Conservation (phyloP, 495 filamentous ascomycete genomes). For the Rostrohypoxylon terebratum region DNA sequence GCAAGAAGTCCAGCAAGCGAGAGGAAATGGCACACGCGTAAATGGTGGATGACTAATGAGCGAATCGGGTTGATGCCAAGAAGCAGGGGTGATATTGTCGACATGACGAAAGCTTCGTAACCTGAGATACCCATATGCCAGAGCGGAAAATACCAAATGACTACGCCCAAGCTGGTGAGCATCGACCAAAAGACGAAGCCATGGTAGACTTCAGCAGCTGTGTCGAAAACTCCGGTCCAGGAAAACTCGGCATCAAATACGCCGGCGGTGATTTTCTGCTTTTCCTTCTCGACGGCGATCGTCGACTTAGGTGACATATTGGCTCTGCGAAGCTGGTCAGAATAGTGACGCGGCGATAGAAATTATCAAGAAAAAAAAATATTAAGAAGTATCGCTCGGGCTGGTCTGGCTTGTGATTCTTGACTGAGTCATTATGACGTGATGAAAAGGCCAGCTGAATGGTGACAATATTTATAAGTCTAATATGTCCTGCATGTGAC, state of each 20-base stretch:
- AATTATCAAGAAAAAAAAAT: conserved; percentile 14
- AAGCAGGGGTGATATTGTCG: conserved; percentile 84
- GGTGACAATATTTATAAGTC: conserved; percentile 2
- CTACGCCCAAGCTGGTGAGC: conserved; percentile 85
- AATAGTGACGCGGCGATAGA: conserved; percentile 36
- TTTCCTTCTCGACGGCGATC: conserved; percentile 88
- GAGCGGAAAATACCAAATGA: conserved; percentile 98
- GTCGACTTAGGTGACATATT: conserved; percentile 74
- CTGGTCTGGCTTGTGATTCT: conserved; percentile 12
- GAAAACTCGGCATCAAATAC: conserved; percentile 79
- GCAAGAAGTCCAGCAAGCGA: conserved; percentile 84
- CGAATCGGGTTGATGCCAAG: conserved; percentile 78
- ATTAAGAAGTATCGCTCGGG: conserved; percentile 51
- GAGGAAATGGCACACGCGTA: conserved; percentile 76
- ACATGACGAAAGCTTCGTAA: conserved; percentile 89
- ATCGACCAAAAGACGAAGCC: conserved; percentile 97
- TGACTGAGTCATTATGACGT: background rate
- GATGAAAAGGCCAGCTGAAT: background rate
- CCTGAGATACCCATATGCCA: conserved; percentile 99
- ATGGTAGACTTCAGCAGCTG: conserved; percentile 89
- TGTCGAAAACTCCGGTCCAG: conserved; percentile 79
- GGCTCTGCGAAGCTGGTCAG: conserved; percentile 61
- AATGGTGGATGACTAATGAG: conserved; percentile 72
- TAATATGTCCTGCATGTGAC: background rate
- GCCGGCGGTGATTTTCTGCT: conserved; percentile 76